Evolutionary conservation across 192 early-diverging fungal genomes (phyloP).

Genomic region (Podila verticillata): DNA sequence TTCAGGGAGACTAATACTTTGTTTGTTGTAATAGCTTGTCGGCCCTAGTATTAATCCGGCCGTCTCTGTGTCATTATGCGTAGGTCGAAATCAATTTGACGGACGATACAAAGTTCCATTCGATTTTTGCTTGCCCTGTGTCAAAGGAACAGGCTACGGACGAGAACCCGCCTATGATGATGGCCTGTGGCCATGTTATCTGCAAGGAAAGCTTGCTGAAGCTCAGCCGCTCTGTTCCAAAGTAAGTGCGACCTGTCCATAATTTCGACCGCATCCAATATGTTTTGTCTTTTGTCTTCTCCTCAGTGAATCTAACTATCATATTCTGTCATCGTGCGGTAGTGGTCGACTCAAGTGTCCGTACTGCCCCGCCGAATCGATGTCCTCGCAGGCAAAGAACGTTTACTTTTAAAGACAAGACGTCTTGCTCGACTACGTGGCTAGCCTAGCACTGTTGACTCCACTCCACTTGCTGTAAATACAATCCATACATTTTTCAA

Average conservation of each 20-base stretch:
- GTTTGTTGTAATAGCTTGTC: neutral
- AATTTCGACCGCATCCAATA: neutral
- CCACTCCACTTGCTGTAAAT: too few species aligned
- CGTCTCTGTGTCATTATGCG: neutral
- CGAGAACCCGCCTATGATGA: constrained; percentile 98
- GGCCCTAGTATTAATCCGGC: neutral
- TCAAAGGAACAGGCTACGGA: constrained; percentile 92
- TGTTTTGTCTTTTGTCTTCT: neutral
- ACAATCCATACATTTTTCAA: too few species aligned
- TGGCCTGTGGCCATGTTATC: constrained; percentile 97
- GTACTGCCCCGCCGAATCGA: constrained; percentile 93
- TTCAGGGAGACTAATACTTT: neutral
- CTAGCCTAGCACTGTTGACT: too few species aligned
- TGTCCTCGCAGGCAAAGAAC: constrained; percentile 75
- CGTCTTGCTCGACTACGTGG: too few species aligned
- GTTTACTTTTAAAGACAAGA: constrained; percentile 78
- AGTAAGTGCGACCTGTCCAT: constrained; percentile 43
- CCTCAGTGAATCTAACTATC: constrained; percentile 5
- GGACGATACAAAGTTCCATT: constrained; percentile 90
- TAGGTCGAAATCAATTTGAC: constrained; percentile 88
- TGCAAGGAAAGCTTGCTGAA: constrained; percentile 89
- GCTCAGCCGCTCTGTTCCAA: constrained; percentile 74
- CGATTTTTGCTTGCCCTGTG: constrained; percentile 97
- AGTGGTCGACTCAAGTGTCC: constrained; percentile 92
- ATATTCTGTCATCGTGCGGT: neutral